Evolutionary conservation across 495 filamentous ascomycete species (phyloP).

Genomic region (Aspergillus saccharolyticus): DNA sequence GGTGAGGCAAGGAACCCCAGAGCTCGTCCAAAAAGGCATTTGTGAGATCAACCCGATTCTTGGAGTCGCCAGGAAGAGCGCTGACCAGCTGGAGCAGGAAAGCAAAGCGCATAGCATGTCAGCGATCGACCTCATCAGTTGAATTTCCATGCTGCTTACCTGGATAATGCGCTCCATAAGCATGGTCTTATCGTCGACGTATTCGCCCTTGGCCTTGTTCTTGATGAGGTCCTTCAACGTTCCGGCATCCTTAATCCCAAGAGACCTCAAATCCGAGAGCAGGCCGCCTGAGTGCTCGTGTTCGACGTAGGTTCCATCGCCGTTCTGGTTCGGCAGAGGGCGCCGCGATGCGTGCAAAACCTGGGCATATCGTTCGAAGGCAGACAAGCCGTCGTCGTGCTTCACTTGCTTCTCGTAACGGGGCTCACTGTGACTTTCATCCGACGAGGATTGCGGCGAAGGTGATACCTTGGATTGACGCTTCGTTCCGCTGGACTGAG

Average conservation of each 20-base stretch:
- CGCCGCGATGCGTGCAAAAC: conserved; percentile 58
- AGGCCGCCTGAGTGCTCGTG: conserved; percentile 52
- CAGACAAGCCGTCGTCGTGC: conserved; percentile 40
- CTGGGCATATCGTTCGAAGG: conserved; percentile 59
- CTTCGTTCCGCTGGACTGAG: conserved; percentile 29
- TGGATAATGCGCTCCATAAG: conserved; percentile 76
- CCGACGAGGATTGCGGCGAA: conserved; percentile 26
- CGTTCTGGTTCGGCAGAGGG: conserved; percentile 62
- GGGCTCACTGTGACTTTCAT: conserved; percentile 11
- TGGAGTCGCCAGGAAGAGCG: conserved; percentile 57
- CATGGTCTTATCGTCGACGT: conserved; percentile 71
- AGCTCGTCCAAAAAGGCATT: conserved; percentile 66
- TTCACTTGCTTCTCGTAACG: conserved; percentile 16
- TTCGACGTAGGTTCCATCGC: conserved; percentile 54
- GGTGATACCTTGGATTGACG: conserved; percentile 37
- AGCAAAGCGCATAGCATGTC: not conserved
- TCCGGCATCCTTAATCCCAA: conserved; percentile 55
- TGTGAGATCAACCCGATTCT: conserved; percentile 58
- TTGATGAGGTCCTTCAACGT: conserved; percentile 52
- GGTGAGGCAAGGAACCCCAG: conserved; percentile 56
- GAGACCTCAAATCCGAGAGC: conserved; percentile 55
- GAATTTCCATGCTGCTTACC: conserved; percentile 18
- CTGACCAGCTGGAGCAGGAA: conserved; percentile 57
- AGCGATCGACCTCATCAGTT: not conserved
- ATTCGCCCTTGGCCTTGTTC: conserved; percentile 50